Base-by-base conservation (phyloP, 352 stramenopile species). In the Globisporangium splendens region DNA sequence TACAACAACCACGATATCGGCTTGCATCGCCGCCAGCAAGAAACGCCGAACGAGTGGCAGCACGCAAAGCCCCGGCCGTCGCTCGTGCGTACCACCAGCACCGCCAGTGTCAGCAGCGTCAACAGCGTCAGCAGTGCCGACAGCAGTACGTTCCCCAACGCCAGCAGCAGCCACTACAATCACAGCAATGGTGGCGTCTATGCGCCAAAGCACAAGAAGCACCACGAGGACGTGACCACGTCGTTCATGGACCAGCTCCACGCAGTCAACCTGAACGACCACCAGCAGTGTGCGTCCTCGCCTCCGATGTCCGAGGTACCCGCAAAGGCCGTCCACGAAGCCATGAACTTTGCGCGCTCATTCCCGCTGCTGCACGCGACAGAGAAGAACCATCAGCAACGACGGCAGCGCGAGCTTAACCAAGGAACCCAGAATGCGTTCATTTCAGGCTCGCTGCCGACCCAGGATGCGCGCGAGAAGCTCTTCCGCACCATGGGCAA, bases 401-500 rank as follows among this genome's bases (percentile, higher is more conserved):
- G 43, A 31, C 50, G 49, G 1, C 48, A 63, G 28, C 31, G 51
- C 22, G 46, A 58, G 20, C 41, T 35, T 14, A 64, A 31, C 48
- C 6, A 20, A 59, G 20, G 38, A 60, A 17, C 17, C 51, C 28
- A 35, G 28, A 8, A 8, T 35, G 8, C 14, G 35, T 44, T 44
- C n/a, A 28, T 51, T 28, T 21, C 38, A 24, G 54, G 38, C 20
- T 21, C 44, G 6, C 28, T 18, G 21, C 47, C 58, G 50, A 46
- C 50, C 6, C 33, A 59, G 14, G 58, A 79, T 28, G 60, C 59
- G 21, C 65, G 74, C 13, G 72, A 87, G 50, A 62, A 66, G 31
- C 62, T 88, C 15, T 79, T 88, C 48, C 70, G 73, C 18, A 70
- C 75, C 8, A 69, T 85, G 62, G 75, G 75, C 62, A 88, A 85